Conservation (phyloP, 1,284 basidiomycete genomes). For the Malassezia equina region DNA sequence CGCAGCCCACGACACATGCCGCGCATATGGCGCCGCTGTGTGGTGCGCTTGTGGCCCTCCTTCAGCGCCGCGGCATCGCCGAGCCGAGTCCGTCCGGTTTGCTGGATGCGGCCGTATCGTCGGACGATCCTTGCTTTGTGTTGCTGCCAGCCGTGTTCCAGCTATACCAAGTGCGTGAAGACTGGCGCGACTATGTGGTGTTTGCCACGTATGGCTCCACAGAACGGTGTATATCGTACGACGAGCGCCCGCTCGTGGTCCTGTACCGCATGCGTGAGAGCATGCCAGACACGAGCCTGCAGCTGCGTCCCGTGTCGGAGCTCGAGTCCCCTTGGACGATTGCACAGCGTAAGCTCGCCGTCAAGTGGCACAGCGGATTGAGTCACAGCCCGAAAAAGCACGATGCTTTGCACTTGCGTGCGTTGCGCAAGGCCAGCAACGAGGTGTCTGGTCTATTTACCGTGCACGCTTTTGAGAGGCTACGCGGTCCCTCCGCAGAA, state of each 20-base stretch:
- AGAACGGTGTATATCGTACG: conserved; percentile 90
- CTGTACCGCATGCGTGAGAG: conserved; percentile 96
- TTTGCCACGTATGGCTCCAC: conserved; percentile 90
- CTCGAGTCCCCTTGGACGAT: conserved; percentile 72
- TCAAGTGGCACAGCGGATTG: not conserved
- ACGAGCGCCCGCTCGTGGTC: conserved; percentile 90
- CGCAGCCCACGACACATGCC: not conserved
- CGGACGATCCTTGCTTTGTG: conserved; percentile 96
- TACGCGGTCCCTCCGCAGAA: not conserved
- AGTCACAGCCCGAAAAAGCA: conserved; percentile 1
- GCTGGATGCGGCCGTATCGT: conserved; percentile 50
- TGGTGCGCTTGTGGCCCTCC: not conserved
- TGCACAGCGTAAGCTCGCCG: conserved; percentile 32
- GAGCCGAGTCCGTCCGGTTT: not conserved
- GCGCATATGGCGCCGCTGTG: not conserved
- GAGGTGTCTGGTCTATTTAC: not conserved
- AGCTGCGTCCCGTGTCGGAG: conserved; percentile 92
- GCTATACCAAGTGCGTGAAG: conserved; percentile 98
- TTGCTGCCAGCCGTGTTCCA: conserved; percentile 93
- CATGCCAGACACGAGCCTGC: conserved; percentile 94
- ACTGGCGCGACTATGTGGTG: conserved; percentile 97
- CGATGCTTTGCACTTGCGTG: conserved; percentile 8
- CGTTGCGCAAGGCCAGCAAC: not conserved
- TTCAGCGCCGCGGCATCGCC: not conserved
- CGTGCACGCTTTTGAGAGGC: not conserved